Base-by-base conservation (phyloP, 768 basidiomycete species). In the Mycena chlorophos region DNA sequence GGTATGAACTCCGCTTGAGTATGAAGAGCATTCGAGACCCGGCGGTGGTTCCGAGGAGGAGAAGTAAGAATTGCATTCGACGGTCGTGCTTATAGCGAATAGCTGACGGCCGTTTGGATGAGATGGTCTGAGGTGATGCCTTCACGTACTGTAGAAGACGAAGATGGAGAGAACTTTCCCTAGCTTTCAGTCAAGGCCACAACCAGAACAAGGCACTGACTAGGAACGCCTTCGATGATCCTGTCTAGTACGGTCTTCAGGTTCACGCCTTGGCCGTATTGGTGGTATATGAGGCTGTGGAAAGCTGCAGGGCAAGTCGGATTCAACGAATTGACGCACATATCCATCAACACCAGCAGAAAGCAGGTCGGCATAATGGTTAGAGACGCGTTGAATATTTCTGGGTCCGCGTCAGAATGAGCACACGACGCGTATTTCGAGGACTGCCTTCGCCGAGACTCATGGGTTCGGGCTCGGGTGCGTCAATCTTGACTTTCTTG, bases 271-370 rank as follows among this genome's bases (percentile, higher is more conserved):
- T 83, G 79, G 34, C 83, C 85, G 57, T 93, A 94, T 69, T 94
- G 91, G 48, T 82, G 83, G 64, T 89, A 89, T 42, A 91, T 81
- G 40, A 93, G 73, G 54, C 91, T 94, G 57, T 13, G n/a, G 22
- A 34, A 27, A 73, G 54, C 91, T 94, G 57, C 14, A 22, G 22
- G 17, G 25, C 34, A 30, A 25, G n/a, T 38, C 29, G 46, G 29
- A n/a, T 28, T 17, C 4, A 28, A n/a, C 22, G 8, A 12, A n/a
- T 3, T 16, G 27, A 52, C 89, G 64, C 66, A 94, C 91, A 93
- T 88, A 66, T 91, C 86, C 89, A 94, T 91, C 75, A 91, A 73
- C 16, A 92, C 64, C 34, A 92, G 75, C 48, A 92, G 72, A 65
- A 86, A 92, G 2, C 83, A 83, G 63, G 88, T 83, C 0, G 91